phyloP scores from a whole-genome alignment of 352 stramenopile species.

The Globisporangium rhizosaccharum region DNA sequence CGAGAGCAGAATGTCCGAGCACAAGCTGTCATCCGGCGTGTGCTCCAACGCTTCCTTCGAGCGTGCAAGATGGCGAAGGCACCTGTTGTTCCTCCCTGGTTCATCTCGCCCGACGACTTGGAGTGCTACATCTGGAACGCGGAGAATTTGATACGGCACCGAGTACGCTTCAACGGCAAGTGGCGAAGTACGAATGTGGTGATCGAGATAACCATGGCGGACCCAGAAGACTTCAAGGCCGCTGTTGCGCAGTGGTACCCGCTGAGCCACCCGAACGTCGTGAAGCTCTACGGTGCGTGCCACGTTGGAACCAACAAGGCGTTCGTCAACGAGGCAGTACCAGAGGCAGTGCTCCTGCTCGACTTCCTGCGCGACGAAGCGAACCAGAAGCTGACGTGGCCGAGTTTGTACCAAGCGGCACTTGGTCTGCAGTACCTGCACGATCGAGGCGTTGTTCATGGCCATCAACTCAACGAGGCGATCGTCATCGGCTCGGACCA shows the following conservation, averaged over 20 bases:
- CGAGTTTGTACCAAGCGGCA: constrained; percentile 18
- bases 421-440: constrained; percentile 30
- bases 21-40: neutral
- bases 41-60: neutral
- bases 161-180: neutral
- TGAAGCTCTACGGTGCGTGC: constrained; percentile 1
- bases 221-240: neutral
- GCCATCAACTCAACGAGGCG: constrained; percentile 2
- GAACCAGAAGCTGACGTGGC: constrained; percentile 4
- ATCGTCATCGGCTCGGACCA: constrained; percentile 9
- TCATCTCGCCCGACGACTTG: constrained; percentile 1
- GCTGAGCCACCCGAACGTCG: constrained; percentile 4
- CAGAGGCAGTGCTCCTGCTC: neutral
- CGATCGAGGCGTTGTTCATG: constrained; percentile 16
- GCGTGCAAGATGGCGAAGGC: neutral
- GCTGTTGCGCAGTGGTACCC: neutral
- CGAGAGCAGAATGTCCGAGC: neutral
- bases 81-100: neutral
- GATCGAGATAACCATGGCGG: neutral
- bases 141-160: too few species aligned
- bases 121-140: neutral
- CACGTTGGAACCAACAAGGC: neutral
- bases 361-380: constrained; percentile 4
- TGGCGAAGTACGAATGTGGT: neutral
- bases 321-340: neutral